These are phyloP conservation scores for Chlorella sp. DNA, from an alignment of 139 green algal species.

Conservation along the genomic window DNA sequence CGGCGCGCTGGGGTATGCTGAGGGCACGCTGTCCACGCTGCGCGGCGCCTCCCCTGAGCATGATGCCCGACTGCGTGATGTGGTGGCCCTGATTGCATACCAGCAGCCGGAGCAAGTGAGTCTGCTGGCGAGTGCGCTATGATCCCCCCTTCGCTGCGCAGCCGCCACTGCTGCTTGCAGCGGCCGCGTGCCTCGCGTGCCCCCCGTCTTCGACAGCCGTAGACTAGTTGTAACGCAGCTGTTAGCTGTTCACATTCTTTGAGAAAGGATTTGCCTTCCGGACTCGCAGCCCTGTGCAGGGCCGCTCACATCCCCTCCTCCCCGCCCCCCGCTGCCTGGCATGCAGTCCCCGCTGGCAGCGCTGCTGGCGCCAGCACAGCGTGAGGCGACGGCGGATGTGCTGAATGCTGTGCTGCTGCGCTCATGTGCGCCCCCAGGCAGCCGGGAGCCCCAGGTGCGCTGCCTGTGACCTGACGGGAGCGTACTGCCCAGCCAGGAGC, in stretches of 20 bases:
- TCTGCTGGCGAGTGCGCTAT: neutral
- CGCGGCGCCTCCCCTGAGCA: constrained; percentile 36
- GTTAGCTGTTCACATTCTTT: too few relatives aligned
- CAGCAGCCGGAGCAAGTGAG: constrained; percentile 55
- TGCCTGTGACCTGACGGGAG: neutral
- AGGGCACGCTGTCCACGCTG: constrained; percentile 55
- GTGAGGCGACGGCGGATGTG: constrained; percentile 76
- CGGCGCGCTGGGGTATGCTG: constrained; percentile 65
- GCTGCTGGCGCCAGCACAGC: constrained; percentile 65
- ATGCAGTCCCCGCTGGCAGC: constrained; percentile 61
- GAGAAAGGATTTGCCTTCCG: too few relatives aligned
- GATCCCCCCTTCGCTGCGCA: too few relatives aligned
- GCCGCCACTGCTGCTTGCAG: neutral
- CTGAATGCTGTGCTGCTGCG: constrained; percentile 78
- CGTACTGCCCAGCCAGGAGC: too few relatives aligned
- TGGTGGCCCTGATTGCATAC: constrained; percentile 85
- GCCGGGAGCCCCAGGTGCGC: neutral
- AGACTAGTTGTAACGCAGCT: too few relatives aligned
- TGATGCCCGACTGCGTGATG: constrained; percentile 60
- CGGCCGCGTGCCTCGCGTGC: neutral
- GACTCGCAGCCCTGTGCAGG: neutral
- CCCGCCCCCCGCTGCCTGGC: too few relatives aligned
- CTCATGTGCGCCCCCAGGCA: neutral
- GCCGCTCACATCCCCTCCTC: neutral
- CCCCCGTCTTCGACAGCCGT: too few relatives aligned